Conservation (phyloP, 2,329 filamentous ascomycete genomes). For the Diaporthe sp. region DNA sequence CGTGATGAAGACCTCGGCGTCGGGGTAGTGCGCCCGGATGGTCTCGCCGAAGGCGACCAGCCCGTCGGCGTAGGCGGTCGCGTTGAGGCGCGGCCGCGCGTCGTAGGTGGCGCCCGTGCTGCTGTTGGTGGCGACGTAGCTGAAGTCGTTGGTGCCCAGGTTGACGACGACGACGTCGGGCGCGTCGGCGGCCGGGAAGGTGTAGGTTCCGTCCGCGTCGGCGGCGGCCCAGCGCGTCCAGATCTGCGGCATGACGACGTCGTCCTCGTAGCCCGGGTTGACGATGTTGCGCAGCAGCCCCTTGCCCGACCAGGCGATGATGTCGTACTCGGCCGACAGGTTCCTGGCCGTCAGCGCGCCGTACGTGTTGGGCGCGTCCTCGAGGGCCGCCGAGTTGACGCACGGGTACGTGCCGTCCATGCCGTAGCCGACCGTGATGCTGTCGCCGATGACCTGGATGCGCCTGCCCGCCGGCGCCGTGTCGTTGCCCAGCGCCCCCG, state of each 20-base stretch:
- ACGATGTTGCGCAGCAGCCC: conserved; percentile 57
- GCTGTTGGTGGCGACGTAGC: conserved; percentile 47
- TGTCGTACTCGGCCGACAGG: conserved; percentile 57
- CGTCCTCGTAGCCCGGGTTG: conserved; percentile 47
- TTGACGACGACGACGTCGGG: conserved; percentile 58
- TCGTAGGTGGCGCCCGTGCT: conserved; percentile 3
- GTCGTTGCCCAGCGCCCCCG: conserved; percentile 31
- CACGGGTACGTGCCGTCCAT: conserved; percentile 57
- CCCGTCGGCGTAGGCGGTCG: conserved; percentile 46
- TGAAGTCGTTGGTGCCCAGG: conserved; percentile 60
- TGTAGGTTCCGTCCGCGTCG: conserved; percentile 54
- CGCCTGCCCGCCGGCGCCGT: conserved; percentile 47
- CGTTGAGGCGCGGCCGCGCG: conserved; percentile 48
- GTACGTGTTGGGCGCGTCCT: conserved; percentile 58
- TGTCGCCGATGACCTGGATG: conserved; percentile 61
- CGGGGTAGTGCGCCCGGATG: conserved; percentile 52
- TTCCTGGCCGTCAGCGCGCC: conserved; percentile 57
- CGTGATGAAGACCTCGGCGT: conserved; percentile 56
- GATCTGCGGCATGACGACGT: conserved; percentile 54
- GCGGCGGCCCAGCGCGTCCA: conserved; percentile 59
- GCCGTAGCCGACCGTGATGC: conserved; percentile 60
- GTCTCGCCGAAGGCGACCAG: conserved; percentile 50
- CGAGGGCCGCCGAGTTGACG: conserved; percentile 53
- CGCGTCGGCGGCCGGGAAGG: conserved; percentile 50
- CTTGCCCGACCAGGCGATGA: conserved; percentile 60